Conservation (phyloP, 2,329 filamentous ascomycete species). For the Ophiostoma sp. region DNA sequence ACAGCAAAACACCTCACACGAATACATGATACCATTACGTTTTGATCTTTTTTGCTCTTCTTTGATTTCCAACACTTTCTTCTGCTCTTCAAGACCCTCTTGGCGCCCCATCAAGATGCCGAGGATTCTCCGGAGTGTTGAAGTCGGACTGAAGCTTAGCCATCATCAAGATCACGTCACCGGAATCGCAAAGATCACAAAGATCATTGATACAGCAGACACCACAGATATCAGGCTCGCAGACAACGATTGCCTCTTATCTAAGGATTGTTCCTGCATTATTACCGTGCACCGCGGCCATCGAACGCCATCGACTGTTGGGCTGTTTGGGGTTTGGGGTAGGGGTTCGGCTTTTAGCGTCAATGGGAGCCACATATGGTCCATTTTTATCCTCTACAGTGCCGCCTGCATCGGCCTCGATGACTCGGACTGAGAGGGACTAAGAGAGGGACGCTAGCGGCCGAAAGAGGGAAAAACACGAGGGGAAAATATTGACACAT, state of each 20-base stretch:
- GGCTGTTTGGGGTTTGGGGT: background rate
- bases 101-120: slow-evolving; percentile 10
- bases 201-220: background rate
- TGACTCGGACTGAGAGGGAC: background rate
- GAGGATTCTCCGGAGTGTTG: slow-evolving; percentile 7
- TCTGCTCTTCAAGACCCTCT: background rate
- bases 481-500: slow-evolving; percentile 13
- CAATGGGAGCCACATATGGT: background rate
- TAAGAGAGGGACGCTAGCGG: slow-evolving; percentile 5
- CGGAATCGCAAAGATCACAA: background rate
- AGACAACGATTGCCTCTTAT: background rate
- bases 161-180: too few species aligned
- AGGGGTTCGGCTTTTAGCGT: background rate
- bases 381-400: background rate
- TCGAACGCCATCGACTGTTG: background rate
- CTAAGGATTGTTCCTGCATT: slow-evolving; percentile 7
- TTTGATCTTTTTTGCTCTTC: background rate
- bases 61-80: background rate
- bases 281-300: background rate
- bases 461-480: slow-evolving; percentile 11
- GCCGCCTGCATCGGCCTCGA: slow-evolving; percentile 9
- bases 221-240: background rate
- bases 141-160: background rate
- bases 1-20: slow-evolving; percentile 4
- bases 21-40: slow-evolving; percentile 16